phyloP scores from a whole-genome alignment of 2,329 filamentous ascomycete species.

The Diaporthe helianthi region DNA sequence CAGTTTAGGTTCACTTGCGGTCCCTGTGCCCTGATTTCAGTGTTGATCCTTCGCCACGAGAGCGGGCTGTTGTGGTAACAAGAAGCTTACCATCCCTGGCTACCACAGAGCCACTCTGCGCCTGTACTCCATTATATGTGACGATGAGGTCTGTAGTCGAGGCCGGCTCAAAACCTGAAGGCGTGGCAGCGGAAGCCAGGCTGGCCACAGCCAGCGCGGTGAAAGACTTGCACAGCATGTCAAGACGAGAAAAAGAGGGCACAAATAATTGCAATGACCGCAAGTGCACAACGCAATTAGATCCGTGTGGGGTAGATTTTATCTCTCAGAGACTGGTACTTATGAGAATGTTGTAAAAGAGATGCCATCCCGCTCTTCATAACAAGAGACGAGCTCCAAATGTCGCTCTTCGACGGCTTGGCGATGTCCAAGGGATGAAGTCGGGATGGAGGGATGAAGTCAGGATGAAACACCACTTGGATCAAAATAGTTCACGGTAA shows the following conservation, averaged over 20 bases:
- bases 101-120: slow-evolving; percentile 48
- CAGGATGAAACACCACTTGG: slow-evolving; percentile 23
- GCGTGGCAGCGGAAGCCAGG: slow-evolving; percentile 48
- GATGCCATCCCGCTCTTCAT: slow-evolving; percentile 15
- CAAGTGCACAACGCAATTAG: slow-evolving; percentile 15
- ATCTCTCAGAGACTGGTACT: neutral
- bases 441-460: slow-evolving; percentile 19
- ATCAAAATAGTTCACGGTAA: slow-evolving; percentile 10
- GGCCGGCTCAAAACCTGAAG: slow-evolving; percentile 49
- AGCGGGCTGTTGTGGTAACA: neutral
- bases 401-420: slow-evolving; percentile 7
- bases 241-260: slow-evolving; percentile 16
- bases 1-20: slow-evolving; percentile 45
- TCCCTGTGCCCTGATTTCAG: slow-evolving; percentile 40
- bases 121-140: slow-evolving; percentile 46
- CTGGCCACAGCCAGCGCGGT: slow-evolving; percentile 44
- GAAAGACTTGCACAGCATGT: slow-evolving; percentile 45
- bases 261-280: neutral
- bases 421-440: slow-evolving; percentile 12
- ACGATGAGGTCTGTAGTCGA: slow-evolving; percentile 49
- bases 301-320: neutral
- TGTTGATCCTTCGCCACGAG: neutral
- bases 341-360: slow-evolving; percentile 3
- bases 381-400: slow-evolving; percentile 10
- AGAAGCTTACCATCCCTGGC: slow-evolving; percentile 45